Base-by-base conservation (phyloP, 2,329 filamentous ascomycete species). In the Trichoderma koningiopsis region DNA sequence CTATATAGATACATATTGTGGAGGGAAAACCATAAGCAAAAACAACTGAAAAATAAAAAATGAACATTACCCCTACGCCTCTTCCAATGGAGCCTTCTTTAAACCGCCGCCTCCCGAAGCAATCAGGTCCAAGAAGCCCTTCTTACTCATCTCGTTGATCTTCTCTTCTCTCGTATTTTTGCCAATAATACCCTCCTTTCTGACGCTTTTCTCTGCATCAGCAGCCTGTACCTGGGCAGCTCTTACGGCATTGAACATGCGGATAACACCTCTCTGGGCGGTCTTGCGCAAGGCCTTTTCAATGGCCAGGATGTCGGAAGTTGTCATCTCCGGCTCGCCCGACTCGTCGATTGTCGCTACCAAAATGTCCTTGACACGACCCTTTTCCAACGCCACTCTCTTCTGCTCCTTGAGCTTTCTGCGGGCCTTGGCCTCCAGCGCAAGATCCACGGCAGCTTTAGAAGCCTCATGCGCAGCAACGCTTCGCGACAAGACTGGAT, bases 111-210 rank as follows among this genome's bases (percentile, higher is more conserved):
- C 88, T 24, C 88, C 87, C 2, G 85, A 87, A 4, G 88, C 87
- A 78, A 99, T 97, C 79, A 98, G 82, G 71, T 98, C 95, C 79
- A 99, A 81, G 82, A 98, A 99, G 0, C 95, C 94, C 82, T 97
- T 92, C 83, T 97, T 96, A 79, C 92, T 97, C 90, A 99, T 96
- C 84, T 98, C 94, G 73, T 93, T 96, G 64, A 97, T 85, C 83
- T 91, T 94, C 81, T 96, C 93, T 81, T 96, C 91, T 73, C 93
- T 88, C 79, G 92, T 89, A 71, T 87, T 87, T 76, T 93, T 89
- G 1, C 95, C 95, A 37, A 97, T 87, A 0, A 96, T 84, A 4
- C 93, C 92, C 71, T 90, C 87, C 73, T 88, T 89, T 79, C 88
- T 87, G 60, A 89, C 86, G 73, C 88, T 87, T 79, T 85, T 88